A percentile compares a stretch with the other conserved stretches of the same genome.
phyloP scores from a whole-genome alignment of 2,329 filamentous ascomycete genomes.

The Neofusicoccum ribis region DNA sequence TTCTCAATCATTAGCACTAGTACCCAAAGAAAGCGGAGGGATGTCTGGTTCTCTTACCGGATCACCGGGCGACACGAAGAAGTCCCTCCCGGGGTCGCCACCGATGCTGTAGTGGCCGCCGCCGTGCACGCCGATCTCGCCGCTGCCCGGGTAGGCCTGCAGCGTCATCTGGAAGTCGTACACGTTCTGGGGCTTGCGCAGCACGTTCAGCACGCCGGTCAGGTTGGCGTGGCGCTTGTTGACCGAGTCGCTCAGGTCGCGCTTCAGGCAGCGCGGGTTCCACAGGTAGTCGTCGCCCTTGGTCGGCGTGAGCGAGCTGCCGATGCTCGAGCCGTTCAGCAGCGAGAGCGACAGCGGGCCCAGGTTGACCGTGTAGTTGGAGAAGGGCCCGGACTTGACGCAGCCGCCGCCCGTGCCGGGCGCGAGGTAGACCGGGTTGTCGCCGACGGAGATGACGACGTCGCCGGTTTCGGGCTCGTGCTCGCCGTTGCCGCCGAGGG shows the following conservation, averaged over 20 bases:
- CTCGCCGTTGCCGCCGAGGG: constrained; percentile 48
- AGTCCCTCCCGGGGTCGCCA: constrained; percentile 48
- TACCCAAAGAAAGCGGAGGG: no score
- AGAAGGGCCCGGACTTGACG: constrained; percentile 54
- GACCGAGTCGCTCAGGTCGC: constrained; percentile 37
- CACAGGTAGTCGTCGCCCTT: constrained; percentile 25
- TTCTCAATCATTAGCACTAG: no score
- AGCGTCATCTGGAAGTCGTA: constrained; percentile 40
- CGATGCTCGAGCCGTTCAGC: constrained; percentile 26
- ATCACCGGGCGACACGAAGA: constrained; percentile 49
- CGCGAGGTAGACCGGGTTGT: constrained; percentile 39
- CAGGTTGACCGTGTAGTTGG: constrained; percentile 45
- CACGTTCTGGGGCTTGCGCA: constrained; percentile 29
- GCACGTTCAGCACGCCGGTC: constrained; percentile 26
- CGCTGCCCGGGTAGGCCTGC: constrained; percentile 37
- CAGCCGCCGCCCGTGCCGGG: constrained; percentile 58
- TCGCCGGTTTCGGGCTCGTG: neutral
- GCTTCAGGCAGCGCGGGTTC: constrained; percentile 41
- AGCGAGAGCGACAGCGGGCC: constrained; percentile 45
- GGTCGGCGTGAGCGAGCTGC: neutral
- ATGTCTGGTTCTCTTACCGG: constrained; percentile 27
- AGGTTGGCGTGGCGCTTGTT: constrained; percentile 27
- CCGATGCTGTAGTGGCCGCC: constrained; percentile 50
- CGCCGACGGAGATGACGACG: constrained; percentile 14
- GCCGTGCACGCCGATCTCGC: constrained; percentile 47